Evolutionary conservation across 306 rosid genomes (phyloP).

Genomic region (Lagenaria siceraria): DNA sequence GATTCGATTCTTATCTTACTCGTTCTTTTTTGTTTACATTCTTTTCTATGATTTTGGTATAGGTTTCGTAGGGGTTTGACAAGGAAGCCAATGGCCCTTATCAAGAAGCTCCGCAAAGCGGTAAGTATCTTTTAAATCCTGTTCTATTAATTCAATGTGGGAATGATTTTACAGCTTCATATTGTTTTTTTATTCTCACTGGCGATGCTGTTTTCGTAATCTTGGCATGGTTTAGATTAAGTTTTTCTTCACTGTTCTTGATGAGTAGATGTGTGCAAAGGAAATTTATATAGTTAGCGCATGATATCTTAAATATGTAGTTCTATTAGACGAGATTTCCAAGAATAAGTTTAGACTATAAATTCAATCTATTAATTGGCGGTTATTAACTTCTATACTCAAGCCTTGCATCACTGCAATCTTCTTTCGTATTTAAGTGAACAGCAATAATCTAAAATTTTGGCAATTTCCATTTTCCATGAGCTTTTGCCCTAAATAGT

Average conservation of each 20-base stretch:
- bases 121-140: conserved; percentile 12
- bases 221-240: not conserved
- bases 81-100: conserved; percentile 85
- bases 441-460: not conserved
- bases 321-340: not conserved
- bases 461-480: not conserved
- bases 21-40: not conserved
- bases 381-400: not conserved
- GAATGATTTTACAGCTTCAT: not conserved
- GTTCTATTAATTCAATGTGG: not conserved
- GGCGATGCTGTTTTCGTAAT: not conserved
- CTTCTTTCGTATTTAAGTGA: not conserved
- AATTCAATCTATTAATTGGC: not conserved
- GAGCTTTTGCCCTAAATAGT: not conserved
- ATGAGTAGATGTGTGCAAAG: not conserved
- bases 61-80: conserved; percentile 90
- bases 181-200: not conserved
- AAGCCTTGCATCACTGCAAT: not conserved
- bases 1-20: not conserved
- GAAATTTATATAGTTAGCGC: not conserved
- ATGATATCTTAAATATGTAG: too few species aligned
- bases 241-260: not conserved
- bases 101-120: conserved; percentile 91
- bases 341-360: not conserved
- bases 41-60: not conserved